These are phyloP conservation scores for Fusarium sp. DNA, from an alignment of 2,329 filamentous ascomycete genomes.

Conservation along the genomic window DNA sequence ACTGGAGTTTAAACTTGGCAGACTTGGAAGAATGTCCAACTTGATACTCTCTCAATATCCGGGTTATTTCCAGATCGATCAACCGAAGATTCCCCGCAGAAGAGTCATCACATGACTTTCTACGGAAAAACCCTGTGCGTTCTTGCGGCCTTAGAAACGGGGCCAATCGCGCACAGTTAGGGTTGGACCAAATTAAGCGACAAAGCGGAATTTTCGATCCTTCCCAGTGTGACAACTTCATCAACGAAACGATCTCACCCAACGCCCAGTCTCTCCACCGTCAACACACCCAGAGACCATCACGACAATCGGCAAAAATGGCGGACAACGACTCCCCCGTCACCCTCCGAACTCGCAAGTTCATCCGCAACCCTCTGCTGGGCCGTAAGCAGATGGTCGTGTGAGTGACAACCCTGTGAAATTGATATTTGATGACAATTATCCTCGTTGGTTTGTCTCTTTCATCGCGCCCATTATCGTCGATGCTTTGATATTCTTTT, in stretches of 20 bases:
- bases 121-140: constrained; percentile 21
- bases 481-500: constrained; percentile 19
- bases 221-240: constrained; percentile 49
- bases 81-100: constrained; percentile 33
- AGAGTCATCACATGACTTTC: constrained; percentile 32
- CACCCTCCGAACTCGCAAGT: constrained; percentile 98
- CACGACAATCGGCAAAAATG: constrained; percentile 75
- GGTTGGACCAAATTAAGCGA: constrained; percentile 61
- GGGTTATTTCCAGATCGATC: background rate
- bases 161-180: constrained; percentile 50
- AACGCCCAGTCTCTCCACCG: constrained; percentile 48
- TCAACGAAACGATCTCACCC: constrained; percentile 49
- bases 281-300: constrained; percentile 51
- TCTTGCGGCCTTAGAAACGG: constrained; percentile 21
- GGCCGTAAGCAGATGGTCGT: constrained; percentile 99
- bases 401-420: constrained; percentile 70
- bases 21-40: constrained; percentile 15
- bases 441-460: constrained; percentile 14
- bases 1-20: constrained; percentile 35
- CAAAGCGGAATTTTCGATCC: constrained; percentile 53
- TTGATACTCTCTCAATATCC: constrained; percentile 1
- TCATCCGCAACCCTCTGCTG: constrained; percentile 99
- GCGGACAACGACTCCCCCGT: constrained; percentile 82
- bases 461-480: constrained; percentile 17
- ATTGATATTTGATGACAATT: constrained; percentile 27